phyloP scores from a whole-genome alignment of 2,329 filamentous ascomycete species.

The Alternaria metachromatica region DNA sequence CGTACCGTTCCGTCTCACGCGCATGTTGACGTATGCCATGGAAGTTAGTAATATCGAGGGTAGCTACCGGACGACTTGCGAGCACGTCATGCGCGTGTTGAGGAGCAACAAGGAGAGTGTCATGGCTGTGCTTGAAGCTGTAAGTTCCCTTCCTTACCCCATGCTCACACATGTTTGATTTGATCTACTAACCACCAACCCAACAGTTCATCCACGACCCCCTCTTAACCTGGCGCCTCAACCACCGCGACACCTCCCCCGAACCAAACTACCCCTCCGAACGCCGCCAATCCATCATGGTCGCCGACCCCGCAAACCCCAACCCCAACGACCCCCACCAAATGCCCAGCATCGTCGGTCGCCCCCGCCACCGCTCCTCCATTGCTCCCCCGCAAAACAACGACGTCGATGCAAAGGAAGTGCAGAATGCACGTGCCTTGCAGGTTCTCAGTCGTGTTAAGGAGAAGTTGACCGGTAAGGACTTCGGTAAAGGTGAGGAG shows the following conservation, averaged over 20 bases:
- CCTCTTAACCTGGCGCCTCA: slow-evolving; percentile 94
- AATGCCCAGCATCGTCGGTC: slow-evolving; percentile 39
- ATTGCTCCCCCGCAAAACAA: slow-evolving; percentile 43
- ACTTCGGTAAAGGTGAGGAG: slow-evolving; percentile 83
- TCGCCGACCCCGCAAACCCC: slow-evolving; percentile 42
- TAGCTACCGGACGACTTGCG: slow-evolving; percentile 96
- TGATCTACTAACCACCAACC: slow-evolving; percentile 7
- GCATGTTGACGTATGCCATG: slow-evolving; percentile 99
- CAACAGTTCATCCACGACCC: slow-evolving; percentile 97
- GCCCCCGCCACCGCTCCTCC: slow-evolving; percentile 46
- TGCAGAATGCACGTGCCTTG: slow-evolving; percentile 89
- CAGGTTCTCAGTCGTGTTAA: slow-evolving; percentile 91
- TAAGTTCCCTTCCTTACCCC: slow-evolving; percentile 61
- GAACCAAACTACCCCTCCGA: slow-evolving; percentile 67
- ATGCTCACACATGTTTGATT: too few species aligned
- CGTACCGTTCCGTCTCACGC: slow-evolving; percentile 94
- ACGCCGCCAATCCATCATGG: slow-evolving; percentile 66
- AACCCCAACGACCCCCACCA: slow-evolving; percentile 20
- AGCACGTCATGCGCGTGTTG: slow-evolving; percentile 97
- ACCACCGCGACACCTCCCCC: slow-evolving; percentile 63
- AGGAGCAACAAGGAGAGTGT: slow-evolving; percentile 97
- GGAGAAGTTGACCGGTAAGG: slow-evolving; percentile 92
- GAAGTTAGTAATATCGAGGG: slow-evolving; percentile 99
- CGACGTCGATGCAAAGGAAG: slow-evolving; percentile 65
- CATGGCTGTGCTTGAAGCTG: slow-evolving; percentile 96